phyloP scores from a whole-genome alignment of 2,329 filamentous ascomycete genomes.

The Blumeria hordei region DNA sequence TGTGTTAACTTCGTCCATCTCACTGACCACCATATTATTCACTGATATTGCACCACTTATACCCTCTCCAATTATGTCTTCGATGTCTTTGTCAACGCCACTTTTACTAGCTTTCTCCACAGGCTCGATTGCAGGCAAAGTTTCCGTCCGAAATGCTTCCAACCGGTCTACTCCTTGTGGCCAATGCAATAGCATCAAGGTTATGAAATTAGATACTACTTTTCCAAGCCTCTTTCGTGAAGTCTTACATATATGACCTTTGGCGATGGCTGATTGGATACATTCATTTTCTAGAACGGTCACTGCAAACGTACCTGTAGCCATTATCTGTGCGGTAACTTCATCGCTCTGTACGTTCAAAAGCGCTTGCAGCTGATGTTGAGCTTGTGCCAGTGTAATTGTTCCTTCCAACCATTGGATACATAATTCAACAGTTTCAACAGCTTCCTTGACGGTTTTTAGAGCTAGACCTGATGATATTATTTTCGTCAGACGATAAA shows the following conservation, averaged over 20 bases:
- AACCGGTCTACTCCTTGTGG: constrained; percentile 25
- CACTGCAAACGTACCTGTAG: constrained; percentile 37
- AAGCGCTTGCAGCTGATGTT: constrained; percentile 20
- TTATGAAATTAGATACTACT: constrained; percentile 27
- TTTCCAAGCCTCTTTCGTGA: constrained; percentile 20
- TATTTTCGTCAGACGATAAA: constrained; percentile 13
- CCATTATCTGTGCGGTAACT: constrained; percentile 36
- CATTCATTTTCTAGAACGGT: constrained; percentile 34
- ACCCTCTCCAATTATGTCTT: constrained; percentile 31
- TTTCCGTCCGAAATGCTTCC: constrained; percentile 32
- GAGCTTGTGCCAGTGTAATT: constrained; percentile 23
- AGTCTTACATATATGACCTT: constrained; percentile 26
- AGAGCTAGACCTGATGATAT: constrained; percentile 24
- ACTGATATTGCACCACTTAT: constrained; percentile 27
- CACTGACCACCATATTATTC: constrained; percentile 22
- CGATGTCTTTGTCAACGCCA: constrained; percentile 24
- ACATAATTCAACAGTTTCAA: constrained; percentile 25
- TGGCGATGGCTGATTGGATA: constrained; percentile 28
- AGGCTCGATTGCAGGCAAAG: constrained; percentile 29
- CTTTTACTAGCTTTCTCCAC: constrained; percentile 25
- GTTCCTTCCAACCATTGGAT: constrained; percentile 36
- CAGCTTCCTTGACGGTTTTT: constrained; percentile 21
- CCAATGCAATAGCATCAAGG: constrained; percentile 28
- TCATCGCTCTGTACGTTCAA: constrained; percentile 23
- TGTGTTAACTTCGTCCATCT: constrained; percentile 49